Base-by-base conservation (phyloP, 2,329 filamentous ascomycete genomes). In the Dactylellina haptotyla region DNA sequence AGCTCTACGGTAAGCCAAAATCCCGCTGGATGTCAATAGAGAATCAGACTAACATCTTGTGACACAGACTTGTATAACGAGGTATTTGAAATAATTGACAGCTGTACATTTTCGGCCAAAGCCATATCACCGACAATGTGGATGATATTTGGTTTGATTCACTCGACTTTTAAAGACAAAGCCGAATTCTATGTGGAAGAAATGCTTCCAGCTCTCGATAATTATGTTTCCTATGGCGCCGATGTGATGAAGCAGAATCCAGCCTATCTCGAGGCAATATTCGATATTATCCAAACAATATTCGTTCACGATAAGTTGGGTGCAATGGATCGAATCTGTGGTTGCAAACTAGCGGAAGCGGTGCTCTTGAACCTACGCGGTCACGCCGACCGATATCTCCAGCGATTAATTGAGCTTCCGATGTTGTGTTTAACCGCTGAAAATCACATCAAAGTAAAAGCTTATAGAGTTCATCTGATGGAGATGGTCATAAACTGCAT, bases 401-500 rank as follows among this genome's bases (percentile, higher is more conserved):
- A 91, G 16, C 90, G 92, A 69, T 98, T 99, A 81, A 89, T 98
- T 77, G 87, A 88, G 77, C 89, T 98, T 81, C 90, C 92, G 28
- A 98, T 98, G 93, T 86, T 83, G 50, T 89, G 93, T 37, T 85
- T 99, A 39, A 87, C 84, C 20, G 88, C 86, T 56, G 56, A 75
- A 6, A 86, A 90, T 45, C 91, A 96, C 76, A 84, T 91, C 57
- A 93, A 93, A 82, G 89, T 96, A 77, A 97, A 96, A 84, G 93
- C 92, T 2, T 96, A 97, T 81, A 90, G 92, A 78, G 93, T 98
- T 62, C 94, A 99, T 81, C 83, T 99, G 46, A 96, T 99, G 91
- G 95, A 99, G 83, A 96, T 99, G 89, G 89, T 99, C 69, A 97
- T 99, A 84, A 98, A 98, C 82, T 89, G 91, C 63, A 93, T 98